Evolutionary conservation across 116 monocot genomes (phyloP).

Genomic region (Posidonia oceanica): DNA sequence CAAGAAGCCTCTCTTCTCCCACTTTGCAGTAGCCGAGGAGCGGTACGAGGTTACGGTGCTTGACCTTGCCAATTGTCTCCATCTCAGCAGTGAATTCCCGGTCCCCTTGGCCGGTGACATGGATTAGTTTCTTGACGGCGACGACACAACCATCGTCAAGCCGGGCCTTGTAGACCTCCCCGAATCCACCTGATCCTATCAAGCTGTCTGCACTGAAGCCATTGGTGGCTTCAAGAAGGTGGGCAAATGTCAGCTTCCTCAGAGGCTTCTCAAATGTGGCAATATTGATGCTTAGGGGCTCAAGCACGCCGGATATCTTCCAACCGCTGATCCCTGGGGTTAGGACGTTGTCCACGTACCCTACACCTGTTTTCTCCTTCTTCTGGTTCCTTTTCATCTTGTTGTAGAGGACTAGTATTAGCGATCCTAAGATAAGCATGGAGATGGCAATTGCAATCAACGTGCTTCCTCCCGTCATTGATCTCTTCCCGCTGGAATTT

Average conservation of each 20-base stretch:
- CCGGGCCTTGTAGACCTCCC: constrained; percentile 86
- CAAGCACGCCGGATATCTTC: constrained; percentile 52
- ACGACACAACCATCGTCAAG: constrained; percentile 65
- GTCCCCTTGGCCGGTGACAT: constrained; percentile 71
- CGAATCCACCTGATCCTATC: constrained; percentile 74
- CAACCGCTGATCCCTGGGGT: constrained; percentile 38
- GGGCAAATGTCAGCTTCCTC: constrained; percentile 61
- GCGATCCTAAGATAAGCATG: too few relatives aligned
- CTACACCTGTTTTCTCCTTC: too few relatives aligned
- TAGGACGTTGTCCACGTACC: too few relatives aligned
- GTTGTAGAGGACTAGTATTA: too few relatives aligned
- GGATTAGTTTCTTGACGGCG: constrained; percentile 77
- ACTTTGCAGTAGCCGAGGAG: constrained; percentile 80
- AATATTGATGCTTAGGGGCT: constrained; percentile 74
- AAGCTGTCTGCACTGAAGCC: constrained; percentile 59
- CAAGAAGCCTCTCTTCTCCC: constrained; percentile 76
- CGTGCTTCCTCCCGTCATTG: too few relatives aligned
- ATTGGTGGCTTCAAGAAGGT: constrained; percentile 81
- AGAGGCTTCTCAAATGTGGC: constrained; percentile 65
- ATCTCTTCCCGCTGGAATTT: too few relatives aligned
- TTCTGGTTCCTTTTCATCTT: too few relatives aligned
- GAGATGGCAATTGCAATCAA: too few relatives aligned
- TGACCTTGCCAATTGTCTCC: constrained; percentile 87
- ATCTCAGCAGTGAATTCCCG: constrained; percentile 88
- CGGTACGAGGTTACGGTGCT: constrained; percentile 74